A percentile compares a stretch with the other conserved stretches of the same genome.
These are phyloP conservation scores for Pythium dissotocum DNA, from an alignment of 352 stramenopile species.

Conservation along the genomic window DNA sequence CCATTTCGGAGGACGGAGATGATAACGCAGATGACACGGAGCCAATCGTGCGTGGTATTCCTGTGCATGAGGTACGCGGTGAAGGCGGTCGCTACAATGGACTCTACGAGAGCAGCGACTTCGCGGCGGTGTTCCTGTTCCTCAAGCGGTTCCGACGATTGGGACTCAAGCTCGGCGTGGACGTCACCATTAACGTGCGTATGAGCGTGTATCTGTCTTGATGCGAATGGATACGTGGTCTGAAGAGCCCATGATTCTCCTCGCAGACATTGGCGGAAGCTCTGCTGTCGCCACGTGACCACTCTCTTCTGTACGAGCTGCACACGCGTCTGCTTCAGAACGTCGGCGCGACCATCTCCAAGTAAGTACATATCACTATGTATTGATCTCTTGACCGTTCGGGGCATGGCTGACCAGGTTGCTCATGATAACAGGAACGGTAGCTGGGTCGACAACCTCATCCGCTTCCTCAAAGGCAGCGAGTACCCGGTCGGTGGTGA, in stretches of 20 bases:
- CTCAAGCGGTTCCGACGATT: conserved; percentile 65
- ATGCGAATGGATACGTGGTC: neutral
- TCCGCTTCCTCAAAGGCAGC: conserved; percentile 44
- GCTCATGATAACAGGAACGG: conserved; percentile 31
- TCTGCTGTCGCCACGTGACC: conserved; percentile 36
- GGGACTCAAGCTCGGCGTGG: conserved; percentile 48
- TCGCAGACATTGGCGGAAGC: conserved; percentile 38
- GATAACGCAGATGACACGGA: conserved; percentile 13
- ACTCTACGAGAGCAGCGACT: conserved; percentile 50
- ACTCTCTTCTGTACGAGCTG: conserved; percentile 41
- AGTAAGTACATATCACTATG: conserved; percentile 32
- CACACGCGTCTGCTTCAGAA: conserved; percentile 51
- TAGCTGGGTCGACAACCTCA: conserved; percentile 46
- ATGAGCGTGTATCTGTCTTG: neutral
- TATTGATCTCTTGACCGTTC: neutral
- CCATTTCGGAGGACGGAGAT: conserved; percentile 11
- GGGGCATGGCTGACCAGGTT: neutral
- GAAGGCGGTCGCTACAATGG: conserved; percentile 33
- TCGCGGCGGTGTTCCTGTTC: conserved; percentile 63
- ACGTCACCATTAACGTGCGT: conserved; percentile 48
- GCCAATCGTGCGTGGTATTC: conserved; percentile 35
- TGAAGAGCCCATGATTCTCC: neutral
- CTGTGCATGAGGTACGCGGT: conserved; percentile 37
- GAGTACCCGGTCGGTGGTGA: conserved; percentile 34
- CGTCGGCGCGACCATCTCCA: conserved; percentile 43